These are phyloP conservation scores for Phylloporus rhodoxanthus DNA, from an alignment of 768 basidiomycete species.

Conservation along the genomic window DNA sequence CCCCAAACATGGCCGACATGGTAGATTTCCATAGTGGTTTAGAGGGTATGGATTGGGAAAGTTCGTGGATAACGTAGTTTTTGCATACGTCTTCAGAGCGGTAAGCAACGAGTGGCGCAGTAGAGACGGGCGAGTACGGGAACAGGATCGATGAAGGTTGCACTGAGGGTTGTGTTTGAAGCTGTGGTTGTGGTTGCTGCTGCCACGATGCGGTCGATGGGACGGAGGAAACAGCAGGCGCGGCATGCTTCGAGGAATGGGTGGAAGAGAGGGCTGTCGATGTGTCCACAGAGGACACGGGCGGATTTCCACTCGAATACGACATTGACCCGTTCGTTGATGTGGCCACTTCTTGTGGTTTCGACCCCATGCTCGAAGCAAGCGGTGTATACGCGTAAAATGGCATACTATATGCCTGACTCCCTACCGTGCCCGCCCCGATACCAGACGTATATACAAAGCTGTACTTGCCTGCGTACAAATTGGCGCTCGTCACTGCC, in stretches of 20 bases:
- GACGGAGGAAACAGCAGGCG: neutral
- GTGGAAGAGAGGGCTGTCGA: neutral
- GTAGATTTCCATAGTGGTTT: slow-evolving; percentile 64
- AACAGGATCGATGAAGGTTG: slow-evolving; percentile 5
- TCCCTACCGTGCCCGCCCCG: slow-evolving; percentile 6
- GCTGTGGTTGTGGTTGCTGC: neutral
- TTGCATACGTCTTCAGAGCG: slow-evolving; percentile 50
- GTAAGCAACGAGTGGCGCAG: slow-evolving; percentile 18
- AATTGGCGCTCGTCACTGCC: slow-evolving; percentile 7
- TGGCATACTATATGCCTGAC: slow-evolving; percentile 22
- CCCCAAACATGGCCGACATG: slow-evolving; percentile 79
- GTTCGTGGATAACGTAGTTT: slow-evolving; percentile 69
- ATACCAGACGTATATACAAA: slow-evolving; percentile 18
- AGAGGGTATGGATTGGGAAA: slow-evolving; percentile 39
- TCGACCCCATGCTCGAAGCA: slow-evolving; percentile 9
- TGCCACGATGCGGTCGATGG: neutral
- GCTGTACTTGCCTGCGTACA: slow-evolving; percentile 15
- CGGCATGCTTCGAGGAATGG: neutral
- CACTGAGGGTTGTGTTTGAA: neutral
- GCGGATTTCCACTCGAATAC: neutral
- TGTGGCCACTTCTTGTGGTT: slow-evolving; percentile 2
- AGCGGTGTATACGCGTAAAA: slow-evolving; percentile 24
- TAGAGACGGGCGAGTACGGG: slow-evolving; percentile 8
- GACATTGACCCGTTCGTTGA: neutral
- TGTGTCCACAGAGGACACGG: neutral